Base-by-base conservation (phyloP, 83 land plant genomes). In the Thuja plicata region DNA sequence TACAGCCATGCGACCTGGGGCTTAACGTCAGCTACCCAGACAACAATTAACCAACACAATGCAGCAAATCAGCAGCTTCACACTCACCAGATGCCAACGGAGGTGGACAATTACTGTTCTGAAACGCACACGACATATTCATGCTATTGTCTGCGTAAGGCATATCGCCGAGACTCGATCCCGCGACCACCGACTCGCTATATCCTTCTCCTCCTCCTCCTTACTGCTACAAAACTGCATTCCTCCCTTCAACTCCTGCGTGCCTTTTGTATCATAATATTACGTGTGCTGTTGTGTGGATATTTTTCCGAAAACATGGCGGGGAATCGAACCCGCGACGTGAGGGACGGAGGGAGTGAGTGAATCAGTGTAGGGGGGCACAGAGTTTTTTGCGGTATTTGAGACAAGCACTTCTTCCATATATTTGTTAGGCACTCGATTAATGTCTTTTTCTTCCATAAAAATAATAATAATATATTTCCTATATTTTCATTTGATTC, bases 241-340 rank as follows among this genome's bases (percentile, higher is more conserved):
- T 76, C 35, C 37, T 76, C 13, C 79, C 5, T 32, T 11, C 79
- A 76, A 11, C 35, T 12, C 12, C 38, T 76, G 79, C 16, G 38
- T 73, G 32, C 11, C 30, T 12, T 76, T 76, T 11, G 79, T 76
- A 76, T 13, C 3, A 76, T 76, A 13, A 66, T 66, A 66, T 66
- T 66, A 27, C 79, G 38, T 76, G 38, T 35, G 15, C 15, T 12
- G 5, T 2, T 35, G 35, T 76, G 35, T 76, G 35, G 79, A 76
- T 76, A 35, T 35, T 11, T 76, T 35, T 76, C 38, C 79, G 38
- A 76, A 76, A 76, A 76, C 79, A 76, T 76, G 79, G 37, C 79
- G 79, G 79, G 38, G 35, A 76, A 76, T 76, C 79, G 79, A 76
- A 76, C 79, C 79, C 79, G 79, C 79, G 79, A 76, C 79, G 73